A percentile compares a stretch with the other conserved stretches of the same genome.
Evolutionary conservation across 2,329 filamentous ascomycete species (phyloP).

Genomic region (Neoarthrinium moseri): DNA sequence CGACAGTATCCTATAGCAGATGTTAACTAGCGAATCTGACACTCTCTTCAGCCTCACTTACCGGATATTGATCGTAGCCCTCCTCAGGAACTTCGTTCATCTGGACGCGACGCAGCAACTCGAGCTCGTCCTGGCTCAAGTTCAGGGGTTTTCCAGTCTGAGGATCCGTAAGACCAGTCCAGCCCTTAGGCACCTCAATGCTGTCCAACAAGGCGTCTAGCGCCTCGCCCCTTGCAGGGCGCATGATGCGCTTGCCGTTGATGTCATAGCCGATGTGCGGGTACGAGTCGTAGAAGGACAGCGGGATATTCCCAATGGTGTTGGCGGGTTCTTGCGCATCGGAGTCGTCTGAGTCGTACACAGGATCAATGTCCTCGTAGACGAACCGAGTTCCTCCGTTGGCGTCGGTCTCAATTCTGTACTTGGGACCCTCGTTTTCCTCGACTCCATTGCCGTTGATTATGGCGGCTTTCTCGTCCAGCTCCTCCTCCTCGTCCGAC

Average conservation of each 20-base stretch:
- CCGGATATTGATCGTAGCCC: constrained; percentile 89
- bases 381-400: constrained; percentile 89
- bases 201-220: constrained; percentile 91
- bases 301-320: constrained; percentile 91
- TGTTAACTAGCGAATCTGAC: constrained; percentile 5
- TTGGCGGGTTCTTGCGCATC: constrained; percentile 78
- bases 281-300: constrained; percentile 79
- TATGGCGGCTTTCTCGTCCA: constrained; percentile 27
- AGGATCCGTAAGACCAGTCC: constrained; percentile 93
- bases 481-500: constrained; percentile 37
- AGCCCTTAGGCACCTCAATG: constrained; percentile 95
- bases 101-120: constrained; percentile 84
- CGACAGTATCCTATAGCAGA: constrained; percentile 67
- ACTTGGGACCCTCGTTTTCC: constrained; percentile 44
- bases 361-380: constrained; percentile 89
- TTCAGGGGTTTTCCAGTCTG: constrained; percentile 90
- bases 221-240: constrained; percentile 89
- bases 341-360: constrained; percentile 94
- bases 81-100: constrained; percentile 85
- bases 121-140: constrained; percentile 82
- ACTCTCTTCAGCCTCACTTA: constrained; percentile 33
- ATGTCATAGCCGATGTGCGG: constrained; percentile 97
- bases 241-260: constrained; percentile 97
- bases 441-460: constrained; percentile 28
- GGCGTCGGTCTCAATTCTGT: constrained; percentile 70